These are phyloP conservation scores for Keqinozyma sinolaborantium DNA, from an alignment of 1,139 yeast genomes.

Conservation along the genomic window DNA sequence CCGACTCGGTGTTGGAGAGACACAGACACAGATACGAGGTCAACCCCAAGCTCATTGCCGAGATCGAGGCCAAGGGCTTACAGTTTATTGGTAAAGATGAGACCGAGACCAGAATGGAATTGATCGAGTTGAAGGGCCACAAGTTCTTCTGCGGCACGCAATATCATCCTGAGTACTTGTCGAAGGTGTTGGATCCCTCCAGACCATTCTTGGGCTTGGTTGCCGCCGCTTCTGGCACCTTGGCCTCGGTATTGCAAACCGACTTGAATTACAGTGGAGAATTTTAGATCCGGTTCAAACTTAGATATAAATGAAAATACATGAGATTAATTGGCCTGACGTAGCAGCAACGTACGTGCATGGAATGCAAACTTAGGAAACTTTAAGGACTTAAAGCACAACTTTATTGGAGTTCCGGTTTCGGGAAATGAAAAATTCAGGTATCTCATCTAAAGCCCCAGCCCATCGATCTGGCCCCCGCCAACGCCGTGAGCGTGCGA, in stretches of 20 bases:
- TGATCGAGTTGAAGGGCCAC: slow-evolving; percentile 75
- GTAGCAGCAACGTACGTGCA: no score
- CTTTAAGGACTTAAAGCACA: no score
- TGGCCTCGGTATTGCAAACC: slow-evolving; percentile 55
- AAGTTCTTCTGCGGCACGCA: slow-evolving; percentile 95
- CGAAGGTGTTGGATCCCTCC: slow-evolving; percentile 95
- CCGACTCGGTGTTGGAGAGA: slow-evolving; percentile 76
- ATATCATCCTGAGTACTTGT: slow-evolving; percentile 96
- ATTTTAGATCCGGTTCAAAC: no score
- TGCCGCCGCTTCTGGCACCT: slow-evolving; percentile 84
- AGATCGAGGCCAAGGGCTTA: slow-evolving; percentile 75
- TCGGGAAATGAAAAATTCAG: no score
- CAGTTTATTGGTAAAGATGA: slow-evolving; percentile 93
- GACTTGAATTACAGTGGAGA: slow-evolving; percentile 46
- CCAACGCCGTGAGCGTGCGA: no score
- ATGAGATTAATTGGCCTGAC: no score
- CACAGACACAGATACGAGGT: slow-evolving; percentile 99
- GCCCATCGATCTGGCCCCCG: no score
- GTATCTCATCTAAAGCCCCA: no score
- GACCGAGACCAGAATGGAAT: slow-evolving; percentile 87
- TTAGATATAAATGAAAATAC: no score
- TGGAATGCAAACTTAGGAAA: no score
- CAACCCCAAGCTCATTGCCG: slow-evolving; percentile 73
- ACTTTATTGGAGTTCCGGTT: no score
- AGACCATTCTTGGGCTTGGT: slow-evolving; percentile 94